phyloP scores from a whole-genome alignment of 805 yeast species.

The Starmerella apis region DNA sequence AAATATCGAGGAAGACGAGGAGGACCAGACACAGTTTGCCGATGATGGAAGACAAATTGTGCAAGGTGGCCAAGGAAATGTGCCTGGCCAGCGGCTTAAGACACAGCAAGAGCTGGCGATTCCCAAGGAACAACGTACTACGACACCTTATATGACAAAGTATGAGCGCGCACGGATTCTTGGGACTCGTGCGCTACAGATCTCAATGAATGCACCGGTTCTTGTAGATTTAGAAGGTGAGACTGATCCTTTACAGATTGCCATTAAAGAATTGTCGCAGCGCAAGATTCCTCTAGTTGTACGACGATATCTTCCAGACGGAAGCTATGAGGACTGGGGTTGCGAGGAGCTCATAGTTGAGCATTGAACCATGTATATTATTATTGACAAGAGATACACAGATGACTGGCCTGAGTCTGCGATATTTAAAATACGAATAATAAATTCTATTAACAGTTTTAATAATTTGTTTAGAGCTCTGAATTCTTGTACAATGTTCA shows the following conservation, averaged over 20 bases:
- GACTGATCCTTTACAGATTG: constrained; percentile 95
- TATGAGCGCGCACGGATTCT: constrained; percentile 95
- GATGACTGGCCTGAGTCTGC: too few relatives aligned
- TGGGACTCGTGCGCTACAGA: constrained; percentile 95
- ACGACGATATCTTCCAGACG: constrained; percentile 93
- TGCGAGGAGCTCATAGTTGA: constrained; percentile 95
- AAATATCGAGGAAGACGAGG: constrained; percentile 43
- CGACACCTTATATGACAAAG: constrained; percentile 98
- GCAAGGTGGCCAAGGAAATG: constrained; percentile 41
- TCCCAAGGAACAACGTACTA: constrained; percentile 75
- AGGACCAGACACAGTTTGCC: constrained; percentile 33
- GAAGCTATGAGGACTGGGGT: constrained; percentile 97
- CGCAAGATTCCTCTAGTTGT: constrained; percentile 90
- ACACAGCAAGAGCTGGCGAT: constrained; percentile 74
- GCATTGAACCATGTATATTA: constrained; percentile 32
- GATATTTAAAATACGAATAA: not conserved
- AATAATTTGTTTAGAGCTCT: not conserved
- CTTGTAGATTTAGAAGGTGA: constrained; percentile 97
- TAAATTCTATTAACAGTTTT: too few relatives aligned
- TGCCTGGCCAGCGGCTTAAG: constrained; percentile 41
- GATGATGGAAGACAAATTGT: constrained; percentile 66
- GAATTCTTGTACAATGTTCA: not conserved
- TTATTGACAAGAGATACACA: not conserved
- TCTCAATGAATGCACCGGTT: constrained; percentile 97
- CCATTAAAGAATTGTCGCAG: constrained; percentile 92